A percentile compares a stretch with the other conserved stretches of the same genome.
phyloP scores from a whole-genome alignment of 202 grass and related monocot genomes.

The Cymbopogon flexuosus region DNA sequence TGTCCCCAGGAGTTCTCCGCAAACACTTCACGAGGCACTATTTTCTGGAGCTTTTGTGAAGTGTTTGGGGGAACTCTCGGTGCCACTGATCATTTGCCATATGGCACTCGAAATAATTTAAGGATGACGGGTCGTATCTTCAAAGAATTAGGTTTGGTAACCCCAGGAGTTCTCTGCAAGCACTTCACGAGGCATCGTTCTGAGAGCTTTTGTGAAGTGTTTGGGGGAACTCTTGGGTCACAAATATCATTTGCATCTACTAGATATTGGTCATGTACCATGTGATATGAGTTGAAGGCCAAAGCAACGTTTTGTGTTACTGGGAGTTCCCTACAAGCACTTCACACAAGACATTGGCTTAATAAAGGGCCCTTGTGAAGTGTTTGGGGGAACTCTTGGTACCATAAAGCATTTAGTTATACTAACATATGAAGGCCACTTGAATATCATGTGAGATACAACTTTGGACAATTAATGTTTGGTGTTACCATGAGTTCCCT shows the following conservation, averaged over 20 bases:
- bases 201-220: constrained; percentile 31
- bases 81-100: background rate
- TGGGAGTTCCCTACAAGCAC: constrained; percentile 48
- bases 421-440: background rate
- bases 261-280: background rate
- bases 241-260: constrained; percentile 1
- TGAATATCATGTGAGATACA: background rate
- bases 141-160: constrained; percentile 19
- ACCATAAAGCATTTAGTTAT: constrained; percentile 6
- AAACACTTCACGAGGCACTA: constrained; percentile 33
- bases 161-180: constrained; percentile 26
- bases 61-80: constrained; percentile 45
- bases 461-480: background rate
- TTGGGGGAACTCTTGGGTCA: constrained; percentile 38
- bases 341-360: background rate
- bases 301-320: background rate
- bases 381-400: constrained; percentile 54
- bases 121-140: too few species aligned
- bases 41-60: constrained; percentile 11
- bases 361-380: constrained; percentile 20
- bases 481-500: constrained; percentile 43
- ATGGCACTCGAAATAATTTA: background rate
- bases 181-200: constrained; percentile 19
- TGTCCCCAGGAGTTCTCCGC: constrained; percentile 21
- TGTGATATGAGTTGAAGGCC: background rate